Evolutionary conservation across 75 land plant species (phyloP).

Genomic region (Sequoia sempervirens): DNA sequence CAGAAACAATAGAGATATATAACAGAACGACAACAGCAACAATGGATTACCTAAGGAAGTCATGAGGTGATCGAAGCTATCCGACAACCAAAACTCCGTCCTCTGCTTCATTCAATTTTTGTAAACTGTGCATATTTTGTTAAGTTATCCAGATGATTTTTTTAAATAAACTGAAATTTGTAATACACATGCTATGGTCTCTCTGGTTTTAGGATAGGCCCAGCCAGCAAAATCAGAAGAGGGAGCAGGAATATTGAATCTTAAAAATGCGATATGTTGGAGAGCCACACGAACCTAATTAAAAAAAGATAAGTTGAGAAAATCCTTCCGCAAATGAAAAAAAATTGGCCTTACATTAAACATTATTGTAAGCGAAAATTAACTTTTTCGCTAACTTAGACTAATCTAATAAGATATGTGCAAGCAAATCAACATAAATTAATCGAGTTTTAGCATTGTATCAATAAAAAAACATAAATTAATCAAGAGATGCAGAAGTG

Average conservation of each 20-base stretch:
- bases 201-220: background rate
- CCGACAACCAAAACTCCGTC: background rate
- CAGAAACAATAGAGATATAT: background rate
- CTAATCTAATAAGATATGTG: no score
- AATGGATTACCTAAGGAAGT: background rate
- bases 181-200: no score
- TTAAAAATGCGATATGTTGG: background rate
- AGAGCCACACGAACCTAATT: background rate
- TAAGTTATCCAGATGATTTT: background rate
- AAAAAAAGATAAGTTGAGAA: no score
- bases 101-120: background rate
- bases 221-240: background rate
- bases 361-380: no score
- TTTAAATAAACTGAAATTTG: background rate
- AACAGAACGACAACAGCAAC: background rate
- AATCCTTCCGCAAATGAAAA: no score
- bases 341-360: no score
- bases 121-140: background rate
- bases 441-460: no score
- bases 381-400: no score
- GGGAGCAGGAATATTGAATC: no score
- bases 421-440: no score
- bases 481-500: no score
- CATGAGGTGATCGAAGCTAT: background rate
- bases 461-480: no score